phyloP scores from a whole-genome alignment of 192 early-diverging fungal species.

The Coemansia sp. region DNA sequence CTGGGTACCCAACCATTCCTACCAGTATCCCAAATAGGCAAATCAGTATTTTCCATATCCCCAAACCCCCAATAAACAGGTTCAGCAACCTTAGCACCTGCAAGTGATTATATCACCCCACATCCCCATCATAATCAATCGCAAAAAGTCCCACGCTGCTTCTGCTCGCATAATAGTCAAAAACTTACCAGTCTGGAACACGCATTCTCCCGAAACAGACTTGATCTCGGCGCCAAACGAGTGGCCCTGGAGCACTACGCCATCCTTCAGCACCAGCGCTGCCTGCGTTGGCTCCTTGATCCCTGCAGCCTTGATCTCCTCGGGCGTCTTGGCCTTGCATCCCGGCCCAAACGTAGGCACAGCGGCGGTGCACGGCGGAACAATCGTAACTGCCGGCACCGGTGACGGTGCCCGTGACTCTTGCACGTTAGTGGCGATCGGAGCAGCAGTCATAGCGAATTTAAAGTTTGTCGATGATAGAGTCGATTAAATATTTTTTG shows the following conservation, averaged over 20 bases:
- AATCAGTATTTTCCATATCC: no score
- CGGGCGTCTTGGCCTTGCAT: slow-evolving; percentile 40
- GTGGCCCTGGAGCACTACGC: slow-evolving; percentile 79
- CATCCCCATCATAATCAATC: neutral
- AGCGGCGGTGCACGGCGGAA: slow-evolving; percentile 50
- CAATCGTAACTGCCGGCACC: slow-evolving; percentile 23
- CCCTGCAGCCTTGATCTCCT: slow-evolving; percentile 36
- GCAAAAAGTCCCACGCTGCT: neutral
- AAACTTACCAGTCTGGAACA: slow-evolving; percentile 93
- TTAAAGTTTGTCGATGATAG: slow-evolving; percentile 1
- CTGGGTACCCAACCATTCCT: slow-evolving; percentile 98
- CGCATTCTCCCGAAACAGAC: slow-evolving; percentile 91
- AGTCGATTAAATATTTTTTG: neutral
- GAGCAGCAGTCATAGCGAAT: slow-evolving; percentile 36
- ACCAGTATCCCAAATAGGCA: no score
- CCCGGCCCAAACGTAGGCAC: slow-evolving; percentile 37
- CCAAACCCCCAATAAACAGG: no score
- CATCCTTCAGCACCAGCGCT: slow-evolving; percentile 84
- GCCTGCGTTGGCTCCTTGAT: slow-evolving; percentile 48
- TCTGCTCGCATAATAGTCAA: neutral
- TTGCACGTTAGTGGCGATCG: slow-evolving; percentile 52
- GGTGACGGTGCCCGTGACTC: slow-evolving; percentile 50
- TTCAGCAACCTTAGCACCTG: no score
- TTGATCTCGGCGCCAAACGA: slow-evolving; percentile 91
- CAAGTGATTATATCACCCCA: neutral